Conservation (phyloP, 495 filamentous ascomycete genomes). For the Lasiosphaeris hirsuta region DNA sequence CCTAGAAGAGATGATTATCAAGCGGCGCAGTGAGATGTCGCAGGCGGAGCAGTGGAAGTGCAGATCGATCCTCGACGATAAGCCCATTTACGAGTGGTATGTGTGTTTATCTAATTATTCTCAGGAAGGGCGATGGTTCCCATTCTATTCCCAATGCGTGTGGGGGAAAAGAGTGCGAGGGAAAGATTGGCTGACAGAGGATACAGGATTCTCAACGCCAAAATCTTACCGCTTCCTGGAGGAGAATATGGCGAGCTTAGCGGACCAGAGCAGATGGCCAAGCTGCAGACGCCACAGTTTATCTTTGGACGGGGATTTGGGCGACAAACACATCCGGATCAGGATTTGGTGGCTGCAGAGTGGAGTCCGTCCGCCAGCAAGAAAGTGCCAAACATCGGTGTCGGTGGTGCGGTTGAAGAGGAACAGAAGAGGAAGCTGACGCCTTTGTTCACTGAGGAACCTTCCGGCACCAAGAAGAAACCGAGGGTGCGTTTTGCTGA, state of each 20-base stretch:
- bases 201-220: slow-evolving; percentile 59
- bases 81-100: slow-evolving; percentile 64
- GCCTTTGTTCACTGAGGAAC: too few species aligned
- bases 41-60: slow-evolving; percentile 64
- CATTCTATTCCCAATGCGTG: too few species aligned
- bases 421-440: too few species aligned
- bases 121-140: too few species aligned
- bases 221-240: slow-evolving; percentile 57
- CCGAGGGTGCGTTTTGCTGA: too few species aligned
- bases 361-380: background rate
- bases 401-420: too few species aligned
- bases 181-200: too few species aligned
- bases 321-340: background rate
- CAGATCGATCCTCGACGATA: slow-evolving; percentile 72
- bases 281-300: slow-evolving; percentile 49
- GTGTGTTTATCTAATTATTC: too few species aligned
- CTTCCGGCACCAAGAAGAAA: too few species aligned
- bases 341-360: background rate
- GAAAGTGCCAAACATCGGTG: too few species aligned
- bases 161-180: too few species aligned
- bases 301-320: slow-evolving; percentile 53
- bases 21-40: slow-evolving; percentile 72
- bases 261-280: slow-evolving; percentile 54
- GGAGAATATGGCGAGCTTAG: slow-evolving; percentile 26
- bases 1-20: slow-evolving; percentile 80